Conservation (phyloP, 768 basidiomycete genomes). For the Mycena leptocephala region DNA sequence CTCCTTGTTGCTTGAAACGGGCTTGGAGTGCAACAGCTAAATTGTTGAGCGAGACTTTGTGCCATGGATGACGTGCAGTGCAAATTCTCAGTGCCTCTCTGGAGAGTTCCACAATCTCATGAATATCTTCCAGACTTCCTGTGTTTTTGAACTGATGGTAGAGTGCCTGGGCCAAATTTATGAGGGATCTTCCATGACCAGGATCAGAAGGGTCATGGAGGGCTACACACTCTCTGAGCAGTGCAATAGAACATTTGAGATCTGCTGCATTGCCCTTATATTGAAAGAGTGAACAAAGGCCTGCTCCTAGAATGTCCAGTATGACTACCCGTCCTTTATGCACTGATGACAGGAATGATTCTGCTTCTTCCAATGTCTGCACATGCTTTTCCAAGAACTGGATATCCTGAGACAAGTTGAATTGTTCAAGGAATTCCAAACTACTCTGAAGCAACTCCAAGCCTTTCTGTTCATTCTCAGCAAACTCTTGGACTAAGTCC, state of each 20-base stretch:
- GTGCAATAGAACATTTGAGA: too few species aligned
- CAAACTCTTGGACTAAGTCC: not conserved
- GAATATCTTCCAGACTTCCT: conserved; percentile 43
- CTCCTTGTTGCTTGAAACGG: not conserved
- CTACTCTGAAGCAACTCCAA: not conserved
- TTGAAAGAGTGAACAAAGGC: too few species aligned
- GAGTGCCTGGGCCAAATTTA: conserved; percentile 31
- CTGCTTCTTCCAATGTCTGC: too few species aligned
- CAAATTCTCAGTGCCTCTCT: conserved; percentile 40
- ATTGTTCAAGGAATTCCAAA: not conserved
- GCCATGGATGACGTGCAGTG: conserved; percentile 25
- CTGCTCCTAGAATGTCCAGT: too few species aligned
- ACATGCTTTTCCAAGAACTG: too few species aligned
- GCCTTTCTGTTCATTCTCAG: not conserved
- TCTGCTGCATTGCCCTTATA: too few species aligned
- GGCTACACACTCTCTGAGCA: too few species aligned
- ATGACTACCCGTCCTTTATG: too few species aligned
- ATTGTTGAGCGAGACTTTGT: not conserved
- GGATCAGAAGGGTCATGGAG: too few species aligned
- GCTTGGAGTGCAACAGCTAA: conserved; percentile 34
- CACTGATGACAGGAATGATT: too few species aligned
- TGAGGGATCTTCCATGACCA: not conserved
- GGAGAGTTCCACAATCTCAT: conserved; percentile 42
- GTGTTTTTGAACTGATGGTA: conserved; percentile 42
- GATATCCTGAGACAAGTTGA: not conserved